Conservation (phyloP, 768 basidiomycete species). For the Phaffia australis region DNA sequence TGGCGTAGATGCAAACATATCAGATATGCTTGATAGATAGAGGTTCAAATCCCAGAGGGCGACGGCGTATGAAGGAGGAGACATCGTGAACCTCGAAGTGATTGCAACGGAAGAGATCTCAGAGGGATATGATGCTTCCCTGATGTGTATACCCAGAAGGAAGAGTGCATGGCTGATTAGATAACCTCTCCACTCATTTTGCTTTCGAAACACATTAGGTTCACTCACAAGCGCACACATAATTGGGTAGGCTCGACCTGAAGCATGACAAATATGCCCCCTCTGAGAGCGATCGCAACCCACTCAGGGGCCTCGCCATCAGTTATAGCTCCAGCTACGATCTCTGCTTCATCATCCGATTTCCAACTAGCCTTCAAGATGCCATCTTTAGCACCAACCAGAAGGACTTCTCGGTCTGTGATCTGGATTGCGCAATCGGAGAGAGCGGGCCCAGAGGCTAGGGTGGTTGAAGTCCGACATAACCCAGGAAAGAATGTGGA, state of each 20-base stretch:
- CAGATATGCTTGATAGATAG: conserved; percentile 44
- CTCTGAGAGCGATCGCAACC: too few relatives aligned
- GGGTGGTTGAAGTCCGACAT: conserved; percentile 46
- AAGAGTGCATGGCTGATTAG: too few relatives aligned
- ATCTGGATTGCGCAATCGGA: conserved; percentile 62
- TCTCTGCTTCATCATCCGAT: too few relatives aligned
- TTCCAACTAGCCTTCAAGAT: too few relatives aligned
- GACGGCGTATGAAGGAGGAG: conserved; percentile 43
- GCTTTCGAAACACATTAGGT: too few relatives aligned
- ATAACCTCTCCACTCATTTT: too few relatives aligned
- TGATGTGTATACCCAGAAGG: too few relatives aligned
- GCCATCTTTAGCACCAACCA: conserved; percentile 29
- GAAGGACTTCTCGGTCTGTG: conserved; percentile 47
- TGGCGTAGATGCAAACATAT: neutral
- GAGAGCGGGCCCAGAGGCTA: conserved; percentile 53
- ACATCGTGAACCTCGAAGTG: neutral
- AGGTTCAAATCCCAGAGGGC: conserved; percentile 64
- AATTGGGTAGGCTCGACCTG: too few relatives aligned
- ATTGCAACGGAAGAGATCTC: conserved; percentile 4
- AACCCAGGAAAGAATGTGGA: conserved; percentile 42
- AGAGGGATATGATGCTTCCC: neutral
- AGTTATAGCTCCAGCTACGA: too few relatives aligned
- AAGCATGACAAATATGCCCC: too few relatives aligned
- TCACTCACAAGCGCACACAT: too few relatives aligned
- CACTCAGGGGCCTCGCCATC: too few relatives aligned